Evolutionary conservation across 805 yeast species (phyloP).

Genomic region (Candida tibetensis): DNA sequence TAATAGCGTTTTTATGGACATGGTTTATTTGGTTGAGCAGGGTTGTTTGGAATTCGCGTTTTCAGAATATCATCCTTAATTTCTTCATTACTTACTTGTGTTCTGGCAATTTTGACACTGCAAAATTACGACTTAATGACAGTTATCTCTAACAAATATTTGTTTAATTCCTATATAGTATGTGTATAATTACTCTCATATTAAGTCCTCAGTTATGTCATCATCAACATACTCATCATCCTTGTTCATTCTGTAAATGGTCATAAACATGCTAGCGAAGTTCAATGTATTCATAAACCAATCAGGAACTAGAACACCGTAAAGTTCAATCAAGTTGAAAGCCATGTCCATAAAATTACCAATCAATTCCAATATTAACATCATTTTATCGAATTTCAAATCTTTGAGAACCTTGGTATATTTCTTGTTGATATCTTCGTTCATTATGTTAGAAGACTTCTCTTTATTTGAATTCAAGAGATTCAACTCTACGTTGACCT

Average conservation of each 20-base stretch:
- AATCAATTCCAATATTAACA: constrained; percentile 39
- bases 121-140: no score
- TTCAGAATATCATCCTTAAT: no score
- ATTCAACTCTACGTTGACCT: constrained; percentile 35
- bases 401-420: constrained; percentile 41
- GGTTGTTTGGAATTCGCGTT: no score
- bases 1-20: not conserved
- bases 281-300: constrained; percentile 43
- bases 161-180: no score
- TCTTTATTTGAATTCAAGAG: constrained; percentile 25
- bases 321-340: constrained; percentile 40
- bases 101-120: no score
- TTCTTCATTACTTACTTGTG: no score
- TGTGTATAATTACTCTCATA: no score
- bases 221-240: constrained; percentile 46
- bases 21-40: not conserved
- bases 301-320: constrained; percentile 34
- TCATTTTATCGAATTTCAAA: constrained; percentile 40
- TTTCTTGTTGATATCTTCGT: constrained; percentile 26
- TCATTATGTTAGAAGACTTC: constrained; percentile 9
- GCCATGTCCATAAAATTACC: constrained; percentile 42
- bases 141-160: no score
- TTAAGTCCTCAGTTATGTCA: constrained; percentile 40
- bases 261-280: constrained; percentile 44
- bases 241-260: constrained; percentile 48